Base-by-base conservation (phyloP, 2,329 filamentous ascomycete species). In the Coniochaeta ligniaria region DNA sequence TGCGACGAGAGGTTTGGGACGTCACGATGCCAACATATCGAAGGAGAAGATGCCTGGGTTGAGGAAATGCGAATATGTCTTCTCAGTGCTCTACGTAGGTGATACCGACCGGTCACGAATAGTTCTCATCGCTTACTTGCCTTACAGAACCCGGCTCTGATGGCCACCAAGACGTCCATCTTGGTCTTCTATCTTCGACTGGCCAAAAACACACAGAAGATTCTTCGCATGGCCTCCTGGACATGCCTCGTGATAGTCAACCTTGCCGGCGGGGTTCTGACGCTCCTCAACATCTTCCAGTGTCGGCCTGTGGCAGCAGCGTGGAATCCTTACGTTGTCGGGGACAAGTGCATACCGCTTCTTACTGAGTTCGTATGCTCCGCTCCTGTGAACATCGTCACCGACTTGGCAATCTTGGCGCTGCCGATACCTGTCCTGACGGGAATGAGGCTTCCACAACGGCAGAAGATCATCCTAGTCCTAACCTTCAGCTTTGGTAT, bases 151-250 rank as follows among this genome's bases (percentile, higher is more conserved):
- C 92, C 92, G 14, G 89, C 91, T 3, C 80, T 96, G 60, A 96
- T 96, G 91, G 87, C 89, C 2, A 92, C 91, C 58, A 97, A 97
- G 75, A 92, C 91, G 0, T 96, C 92, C n/a, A 91, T 97, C 67
- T 80, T 97, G 61, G 82, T 95, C 59, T 97, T 97, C 74, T 97
- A 96, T 75, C 80, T 97, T 57, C 88, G 89, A 45, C 80, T 97
- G 56, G 90, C 91, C 28, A 89, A 88, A 67, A 90, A 91, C 62
- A 87, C 84, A 0, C 86, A 96, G 66, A 85, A 85, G 64, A 79
- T 93, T 57, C 88, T 96, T 65, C 86, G 89, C 62, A 84, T 89
- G 74, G 87, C 88, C n/a, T 95, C 91, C n/a, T 92, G 92, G 78
- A 79, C 82, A 5, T 92, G 90, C 0, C 78, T 97, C 1, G 79